Evolutionary conservation across 306 rosid species (phyloP).

Genomic region (Trichosanthes truncata): DNA sequence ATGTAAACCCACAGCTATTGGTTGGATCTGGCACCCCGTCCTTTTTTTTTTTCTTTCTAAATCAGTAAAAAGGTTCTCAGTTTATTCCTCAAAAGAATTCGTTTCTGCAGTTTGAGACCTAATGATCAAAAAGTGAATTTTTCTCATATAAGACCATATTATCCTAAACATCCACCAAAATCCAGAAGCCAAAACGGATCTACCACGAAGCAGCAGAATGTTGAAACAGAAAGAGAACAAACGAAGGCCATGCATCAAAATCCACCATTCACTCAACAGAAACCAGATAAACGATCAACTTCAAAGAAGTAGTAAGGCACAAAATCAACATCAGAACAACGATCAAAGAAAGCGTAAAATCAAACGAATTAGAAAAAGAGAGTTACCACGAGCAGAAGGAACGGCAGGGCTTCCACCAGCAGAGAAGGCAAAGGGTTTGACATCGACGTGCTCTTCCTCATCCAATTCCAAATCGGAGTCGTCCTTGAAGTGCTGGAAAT

Average conservation of each 20-base stretch:
- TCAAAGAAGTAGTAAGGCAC: neutral
- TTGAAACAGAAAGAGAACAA: neutral
- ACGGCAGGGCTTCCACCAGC: constrained; percentile 16
- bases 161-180: neutral
- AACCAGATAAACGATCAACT: neutral
- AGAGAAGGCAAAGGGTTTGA: constrained; percentile 36
- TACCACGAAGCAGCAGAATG: neutral
- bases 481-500: constrained; percentile 74
- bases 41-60: neutral
- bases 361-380: constrained; percentile 50
- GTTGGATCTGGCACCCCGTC: neutral
- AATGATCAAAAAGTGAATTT: neutral
- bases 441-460: constrained; percentile 38
- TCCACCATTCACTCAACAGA: neutral
- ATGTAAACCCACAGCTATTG: neutral
- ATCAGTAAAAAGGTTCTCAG: neutral
- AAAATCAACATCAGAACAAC: neutral
- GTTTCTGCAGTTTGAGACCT: neutral
- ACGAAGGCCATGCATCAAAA: neutral
- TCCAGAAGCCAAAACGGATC: neutral
- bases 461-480: constrained; percentile 65
- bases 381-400: constrained; percentile 23
- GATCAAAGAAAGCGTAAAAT: constrained; percentile 21
- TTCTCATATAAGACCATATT: neutral
- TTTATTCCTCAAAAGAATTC: neutral